Evolutionary conservation across 2,329 filamentous ascomycete genomes (phyloP), one percentile per base, ranked within the genome.

Genomic region (Fusarium devonianum): DNA sequence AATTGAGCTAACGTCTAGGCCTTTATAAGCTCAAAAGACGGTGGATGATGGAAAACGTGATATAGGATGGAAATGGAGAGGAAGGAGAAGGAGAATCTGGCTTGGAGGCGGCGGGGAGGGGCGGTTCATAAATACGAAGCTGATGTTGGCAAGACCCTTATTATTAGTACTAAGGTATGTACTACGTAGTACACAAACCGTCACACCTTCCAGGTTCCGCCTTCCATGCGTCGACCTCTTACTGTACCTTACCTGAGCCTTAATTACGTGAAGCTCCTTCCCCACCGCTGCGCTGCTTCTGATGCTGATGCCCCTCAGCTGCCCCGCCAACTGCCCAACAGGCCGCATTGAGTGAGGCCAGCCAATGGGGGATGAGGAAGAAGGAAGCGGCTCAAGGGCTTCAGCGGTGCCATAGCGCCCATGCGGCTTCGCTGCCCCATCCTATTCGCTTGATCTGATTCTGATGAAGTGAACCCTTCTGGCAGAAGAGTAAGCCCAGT

Each of bases 231-330:
- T 53, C 35, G 36, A 42, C 38, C 29, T 34, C 32, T 52, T 53
- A 42, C 56, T 47, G 41, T 56, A 53, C 14, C 32, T 43, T 43
- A 22, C 14, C 28, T 23, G 10, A 36, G 38, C 32, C n/a, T n/a
- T n/a, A n/a, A n/a, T 39, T 49, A 45, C 45, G 44, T 65, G 44
- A 62, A 63, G 62, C 59, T 64, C 49, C 45, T 55, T 49, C 58
- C 52, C 56, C 56, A 49, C 56, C 53, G 50, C 49, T 46, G 33
- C 37, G 30, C 34, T 26, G 33, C 46, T 35, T 48, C 50, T 40
- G 43, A 53, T 25, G 33, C 52, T 55, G 50, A 53, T 61, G 56
- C 63, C 59, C 63, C 62, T 54, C 63, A 65, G 54, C 60, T 65
- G 63, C 63, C 61, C 63, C 63, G 56, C 63, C 59, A 54, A 60